Base-by-base conservation (phyloP, 495 filamentous ascomycete species). In the Podospora didyma region DNA sequence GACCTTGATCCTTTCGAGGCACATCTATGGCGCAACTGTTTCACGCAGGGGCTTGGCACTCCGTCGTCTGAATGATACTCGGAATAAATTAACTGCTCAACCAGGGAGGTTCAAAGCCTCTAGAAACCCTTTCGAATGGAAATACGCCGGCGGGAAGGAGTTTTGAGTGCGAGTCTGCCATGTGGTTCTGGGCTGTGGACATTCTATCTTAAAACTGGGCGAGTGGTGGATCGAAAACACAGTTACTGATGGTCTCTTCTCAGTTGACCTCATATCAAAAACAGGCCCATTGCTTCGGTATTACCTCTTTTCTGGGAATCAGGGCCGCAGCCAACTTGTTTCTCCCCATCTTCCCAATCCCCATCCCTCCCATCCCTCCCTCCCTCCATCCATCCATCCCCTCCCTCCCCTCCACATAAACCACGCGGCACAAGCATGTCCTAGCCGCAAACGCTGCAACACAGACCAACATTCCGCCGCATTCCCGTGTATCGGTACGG, bases 21-120 rank as follows among this genome's bases (percentile, higher is more conserved):
- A 48, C 53, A 17, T 47, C 52, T 56, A 46, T 31, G 56, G 60
- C 60, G 28, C 41, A 47, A 49, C 46, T 57, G 60, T 57, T 59
- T 62, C 56, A 62, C 31, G 22, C 55, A 56, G 17, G 20, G 46
- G 50, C 47, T 23, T 31, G 34, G 28, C 16, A 21, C 51, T 57
- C 37, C 53, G 53, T 7, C 19, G 28, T 16, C 51, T 52, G 45
- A 44, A 44, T 37, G 42, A 46, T 46, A 49, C 37, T 57, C 50
- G 22, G 42, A 34, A 52, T 41, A n/a, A 17, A 51, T 53, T 56
- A 49, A 31, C 3, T 28, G 22, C 47, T 41, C 31, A 35, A n/a
- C 9, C 26, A 31, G n/a, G n/a, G n/a, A n/a, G n/a, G 31, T 35
- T 44, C 48, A 19, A 42, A n/a, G 16, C 2, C 39, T 19, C 26